Evolutionary conservation across 257 asterid species (phyloP), one percentile per base, ranked within the genome.

Genomic region (Schizonepeta tenuifolia): DNA sequence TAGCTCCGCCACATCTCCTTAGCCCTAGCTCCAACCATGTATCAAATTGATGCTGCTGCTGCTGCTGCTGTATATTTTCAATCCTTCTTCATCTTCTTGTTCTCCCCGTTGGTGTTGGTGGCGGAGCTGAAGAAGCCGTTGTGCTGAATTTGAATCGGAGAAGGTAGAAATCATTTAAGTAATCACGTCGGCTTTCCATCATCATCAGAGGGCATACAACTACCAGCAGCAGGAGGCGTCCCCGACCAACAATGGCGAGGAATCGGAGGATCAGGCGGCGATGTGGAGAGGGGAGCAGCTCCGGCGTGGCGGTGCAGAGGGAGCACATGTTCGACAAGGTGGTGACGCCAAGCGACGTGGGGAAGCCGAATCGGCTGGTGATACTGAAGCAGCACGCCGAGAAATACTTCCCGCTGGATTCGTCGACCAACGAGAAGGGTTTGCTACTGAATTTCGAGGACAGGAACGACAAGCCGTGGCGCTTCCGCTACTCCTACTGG

Each of bases 291-390:
- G 69, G 69, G 24, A 49, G 69, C 65, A 60, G 84, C 51, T n/a
- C 63, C 5, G 65, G 68, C 7, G 59, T 51, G 71, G 59, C 36
- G 22, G 75, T 83, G 6, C 92, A 90, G 75, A 77, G 85, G 46
- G 97, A 94, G 72, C 99, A 94, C 76, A 94, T 94, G 99, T 94
- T 94, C 73, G 99, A 94, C 67, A 94, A 94, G 72, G 97, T 91
- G 0, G 99, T 94, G 14, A 94, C 99, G 0, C 99, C 99, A 1
- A 94, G 99, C 77, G 99, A 94, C 69, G 99, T 94, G 22, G 99
- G 99, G 15, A 94, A 94, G 70, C 93, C 91, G 55, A 94, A 94
- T 49, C 80, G 98, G 36, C 68, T 93, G 3, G 98, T 93, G 7
- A 93, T 93, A 24, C 98, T 97, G 3, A 94, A 94, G 75, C 98